These are phyloP conservation scores for Lepidium aucheri DNA, from an alignment of 345 rosid species.

Conservation along the genomic window DNA sequence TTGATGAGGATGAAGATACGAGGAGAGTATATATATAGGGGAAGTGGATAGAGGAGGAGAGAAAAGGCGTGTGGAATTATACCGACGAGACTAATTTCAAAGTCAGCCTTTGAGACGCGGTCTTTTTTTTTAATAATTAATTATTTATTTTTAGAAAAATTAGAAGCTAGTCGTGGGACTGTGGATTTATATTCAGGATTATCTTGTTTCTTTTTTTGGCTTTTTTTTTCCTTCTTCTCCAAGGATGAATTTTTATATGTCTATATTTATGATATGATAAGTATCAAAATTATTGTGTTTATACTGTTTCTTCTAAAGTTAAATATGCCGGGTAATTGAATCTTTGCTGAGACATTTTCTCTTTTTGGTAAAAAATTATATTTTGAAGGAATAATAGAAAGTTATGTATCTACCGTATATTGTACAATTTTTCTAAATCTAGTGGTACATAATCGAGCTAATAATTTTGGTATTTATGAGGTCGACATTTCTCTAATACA, in stretches of 20 bases:
- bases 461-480: too few relatives aligned
- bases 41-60: conserved; percentile 3
- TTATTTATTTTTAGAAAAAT: neutral
- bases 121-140: neutral
- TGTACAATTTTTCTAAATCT: too few relatives aligned
- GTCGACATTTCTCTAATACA: too few relatives aligned
- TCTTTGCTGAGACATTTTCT: neutral
- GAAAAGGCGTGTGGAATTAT: conserved; percentile 23
- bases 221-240: neutral
- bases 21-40: conserved; percentile 20
- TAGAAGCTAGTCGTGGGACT: conserved; percentile 9
- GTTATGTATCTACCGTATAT: too few relatives aligned
- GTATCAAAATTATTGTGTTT: neutral
- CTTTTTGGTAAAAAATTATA: neutral
- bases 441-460: too few relatives aligned
- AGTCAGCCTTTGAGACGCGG: conserved; percentile 23
- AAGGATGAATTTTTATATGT: neutral
- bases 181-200: conserved; percentile 21
- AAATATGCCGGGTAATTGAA: neutral
- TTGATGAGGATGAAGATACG: neutral
- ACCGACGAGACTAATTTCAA: conserved; percentile 22
- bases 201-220: conserved; percentile 1
- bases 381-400: neutral
- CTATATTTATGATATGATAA: conserved; percentile 5
- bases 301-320: neutral